Base-by-base conservation (phyloP, 2,329 filamentous ascomycete genomes). In the Fusarium bulbicola region DNA sequence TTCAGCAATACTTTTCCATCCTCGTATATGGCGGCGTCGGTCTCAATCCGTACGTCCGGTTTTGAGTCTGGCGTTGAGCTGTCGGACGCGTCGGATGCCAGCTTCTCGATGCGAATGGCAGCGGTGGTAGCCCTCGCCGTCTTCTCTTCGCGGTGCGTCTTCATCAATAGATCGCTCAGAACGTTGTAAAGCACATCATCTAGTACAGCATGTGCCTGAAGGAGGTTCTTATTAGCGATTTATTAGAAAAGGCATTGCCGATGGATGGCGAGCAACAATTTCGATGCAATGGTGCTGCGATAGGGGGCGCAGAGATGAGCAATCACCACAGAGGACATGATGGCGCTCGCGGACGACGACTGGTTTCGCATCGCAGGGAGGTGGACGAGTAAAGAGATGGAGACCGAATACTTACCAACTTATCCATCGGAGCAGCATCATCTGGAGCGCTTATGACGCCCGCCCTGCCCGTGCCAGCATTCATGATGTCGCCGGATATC, bases 111-210 rank as follows among this genome's bases (percentile, higher is more conserved):
- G 53, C 86, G 85, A 74, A 92, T 91, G 73, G 90, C 86, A 76
- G 92, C 87, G 68, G 92, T 88, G 72, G 88, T 83, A 76, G 90
- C 90, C 80, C 92, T 90, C 59, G 93, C 90, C 72, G 90, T 89
- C 85, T 95, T 95, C 83, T 95, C 93, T 75, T 93, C 89, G 74
- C 92, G 92, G 81, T 95, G 93, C 45, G 90, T 91, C 80, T 93
- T 90, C 77, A 94, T 86, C 72, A 94, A 86, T 58, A 94, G 86
- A 80, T 93, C 92, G 81, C 93, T 91, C 74, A 95, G 87, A 78
- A 95, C 88, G 81, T 93, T 95, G 84, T 92, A 91, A 70, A 95
- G 85, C 63, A 92, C 83, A 79, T 95, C 92, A 78, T 95, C 92
- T 78, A 95, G 87, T 68, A 95, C 88, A 28, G 88, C 84, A 79